Percentiles rank a stretch among this genome's conserved stretches.
These are phyloP conservation scores for Bjerkandera adusta DNA, from an alignment of 1,284 basidiomycete species.

Conservation along the genomic window DNA sequence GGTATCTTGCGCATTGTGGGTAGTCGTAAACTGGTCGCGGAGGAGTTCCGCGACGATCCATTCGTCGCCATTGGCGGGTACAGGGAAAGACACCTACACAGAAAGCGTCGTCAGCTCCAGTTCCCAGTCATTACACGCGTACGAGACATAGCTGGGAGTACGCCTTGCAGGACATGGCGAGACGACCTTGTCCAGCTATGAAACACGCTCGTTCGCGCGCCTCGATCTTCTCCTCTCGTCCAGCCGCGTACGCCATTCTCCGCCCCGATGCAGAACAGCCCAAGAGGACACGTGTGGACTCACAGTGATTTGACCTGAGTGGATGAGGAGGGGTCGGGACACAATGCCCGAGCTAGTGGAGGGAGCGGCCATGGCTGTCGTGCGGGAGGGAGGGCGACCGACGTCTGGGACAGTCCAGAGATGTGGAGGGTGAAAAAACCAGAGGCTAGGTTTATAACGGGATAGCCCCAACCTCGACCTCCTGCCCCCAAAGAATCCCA, in stretches of 20 bases:
- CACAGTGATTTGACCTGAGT: conserved; percentile 65
- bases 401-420: conserved; percentile 22
- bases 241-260: too few relatives aligned
- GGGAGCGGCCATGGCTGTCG: conserved; percentile 27
- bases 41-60: conserved; percentile 55
- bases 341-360: conserved; percentile 37
- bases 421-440: conserved; percentile 9
- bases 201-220: too few relatives aligned
- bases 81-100: conserved; percentile 75
- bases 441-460: conserved; percentile 14
- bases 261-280: too few relatives aligned
- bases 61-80: conserved; percentile 73
- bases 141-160: too few relatives aligned
- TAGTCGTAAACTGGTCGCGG: conserved; percentile 48
- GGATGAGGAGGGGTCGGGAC: conserved; percentile 64
- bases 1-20: conserved; percentile 60
- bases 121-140: too few relatives aligned
- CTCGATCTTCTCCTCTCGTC: too few relatives aligned
- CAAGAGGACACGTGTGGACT: conserved; percentile 28
- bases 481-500: conserved; percentile 19
- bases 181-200: background rate
- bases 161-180: background rate
- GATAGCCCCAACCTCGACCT: conserved; percentile 13
- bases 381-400: conserved; percentile 10
- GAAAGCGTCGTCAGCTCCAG: background rate